Evolutionary conservation across 2,329 filamentous ascomycete species (phyloP).

Genomic region (Clonostachys sp.): DNA sequence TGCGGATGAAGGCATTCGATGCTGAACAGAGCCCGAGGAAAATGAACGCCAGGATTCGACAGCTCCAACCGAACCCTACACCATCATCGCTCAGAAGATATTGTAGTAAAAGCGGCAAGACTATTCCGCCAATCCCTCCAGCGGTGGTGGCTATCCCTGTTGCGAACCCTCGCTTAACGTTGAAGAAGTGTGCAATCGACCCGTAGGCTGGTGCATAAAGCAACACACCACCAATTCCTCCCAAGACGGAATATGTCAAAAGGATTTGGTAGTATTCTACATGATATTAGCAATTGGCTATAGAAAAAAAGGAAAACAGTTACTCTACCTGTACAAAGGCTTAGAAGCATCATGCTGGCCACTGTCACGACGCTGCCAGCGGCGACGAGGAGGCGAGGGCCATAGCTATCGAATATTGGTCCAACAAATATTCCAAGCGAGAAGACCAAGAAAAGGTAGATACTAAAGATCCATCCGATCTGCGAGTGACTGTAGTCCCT

Average conservation of each 20-base stretch:
- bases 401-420: constrained; percentile 66
- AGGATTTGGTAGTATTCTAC: constrained; percentile 68
- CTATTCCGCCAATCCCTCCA: constrained; percentile 52
- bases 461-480: constrained; percentile 82
- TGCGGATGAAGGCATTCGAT: background rate
- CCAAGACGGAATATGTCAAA: constrained; percentile 61
- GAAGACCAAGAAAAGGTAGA: constrained; percentile 78
- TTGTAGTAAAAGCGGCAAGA: constrained; percentile 36
- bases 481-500: constrained; percentile 58
- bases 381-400: constrained; percentile 54
- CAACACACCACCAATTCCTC: constrained; percentile 61
- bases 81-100: constrained; percentile 13
- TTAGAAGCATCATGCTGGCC: constrained; percentile 51
- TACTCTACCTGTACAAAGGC: constrained; percentile 43
- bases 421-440: constrained; percentile 79
- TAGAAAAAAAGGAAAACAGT: background rate
- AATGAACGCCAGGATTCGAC: constrained; percentile 20
- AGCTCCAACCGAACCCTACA: constrained; percentile 23
- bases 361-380: constrained; percentile 53
- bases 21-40: constrained; percentile 6
- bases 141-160: constrained; percentile 68
- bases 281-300: constrained; percentile 1
- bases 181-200: constrained; percentile 67
- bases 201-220: constrained; percentile 67
- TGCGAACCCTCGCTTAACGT: constrained; percentile 56